phyloP scores from a whole-genome alignment of 768 basidiomycete species.

The Pulveroboletus frians region DNA sequence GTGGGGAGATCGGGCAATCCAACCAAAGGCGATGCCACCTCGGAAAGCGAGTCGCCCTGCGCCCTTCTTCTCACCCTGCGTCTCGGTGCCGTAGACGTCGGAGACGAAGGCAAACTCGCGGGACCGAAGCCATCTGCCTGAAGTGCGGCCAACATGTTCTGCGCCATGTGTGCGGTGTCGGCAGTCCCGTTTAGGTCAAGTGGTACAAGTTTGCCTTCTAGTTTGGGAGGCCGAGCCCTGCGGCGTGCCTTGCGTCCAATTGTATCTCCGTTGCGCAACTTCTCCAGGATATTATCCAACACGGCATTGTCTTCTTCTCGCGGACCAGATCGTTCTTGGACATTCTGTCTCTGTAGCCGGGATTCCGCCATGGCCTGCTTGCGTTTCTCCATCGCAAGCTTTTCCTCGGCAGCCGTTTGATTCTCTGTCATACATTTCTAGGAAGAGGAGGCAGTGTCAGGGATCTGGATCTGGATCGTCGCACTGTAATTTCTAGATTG shows the following conservation, averaged over 20 bases:
- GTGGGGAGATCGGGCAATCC: slow-evolving; percentile 25
- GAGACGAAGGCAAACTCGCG: slow-evolving; percentile 42
- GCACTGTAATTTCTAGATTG: background rate
- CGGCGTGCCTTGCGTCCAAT: slow-evolving; percentile 54
- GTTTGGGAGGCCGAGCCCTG: slow-evolving; percentile 33
- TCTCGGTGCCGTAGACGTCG: slow-evolving; percentile 34
- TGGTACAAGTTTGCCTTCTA: slow-evolving; percentile 28
- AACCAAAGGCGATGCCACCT: slow-evolving; percentile 21
- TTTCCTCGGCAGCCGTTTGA: slow-evolving; percentile 67
- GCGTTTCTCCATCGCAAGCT: slow-evolving; percentile 60
- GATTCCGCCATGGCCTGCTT: slow-evolving; percentile 61
- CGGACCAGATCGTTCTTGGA: slow-evolving; percentile 36
- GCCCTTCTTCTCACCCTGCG: slow-evolving; percentile 26
- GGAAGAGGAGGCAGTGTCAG: slow-evolving; percentile 5
- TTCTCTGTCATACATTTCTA: slow-evolving; percentile 90
- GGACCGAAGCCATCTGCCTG: slow-evolving; percentile 62
- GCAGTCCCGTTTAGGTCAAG: slow-evolving; percentile 26
- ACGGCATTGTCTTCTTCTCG: slow-evolving; percentile 55
- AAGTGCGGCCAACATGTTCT: slow-evolving; percentile 70
- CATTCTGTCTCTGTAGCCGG: slow-evolving; percentile 51
- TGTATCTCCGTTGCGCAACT: slow-evolving; percentile 65
- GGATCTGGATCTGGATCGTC: background rate
- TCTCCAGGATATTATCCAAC: slow-evolving; percentile 67
- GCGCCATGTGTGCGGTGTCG: slow-evolving; percentile 52
- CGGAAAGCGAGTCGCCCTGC: slow-evolving; percentile 30